Conservation (phyloP, 2,329 filamentous ascomycete species). For the Paraphaeosphaeria sporulosa region DNA sequence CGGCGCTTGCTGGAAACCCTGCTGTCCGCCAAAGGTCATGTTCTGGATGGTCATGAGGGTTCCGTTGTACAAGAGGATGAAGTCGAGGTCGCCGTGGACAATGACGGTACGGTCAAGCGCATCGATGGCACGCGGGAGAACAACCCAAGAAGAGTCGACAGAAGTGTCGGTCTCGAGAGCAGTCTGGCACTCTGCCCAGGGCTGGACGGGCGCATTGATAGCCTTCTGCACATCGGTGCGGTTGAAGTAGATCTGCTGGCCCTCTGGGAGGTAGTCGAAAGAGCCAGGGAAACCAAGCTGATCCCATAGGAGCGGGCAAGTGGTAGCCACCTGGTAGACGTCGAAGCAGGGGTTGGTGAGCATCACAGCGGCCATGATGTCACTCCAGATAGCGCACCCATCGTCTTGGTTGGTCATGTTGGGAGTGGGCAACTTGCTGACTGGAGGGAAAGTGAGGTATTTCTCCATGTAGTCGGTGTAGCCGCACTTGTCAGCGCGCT, state of each 20-base stretch:
- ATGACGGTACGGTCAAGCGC: slow-evolving; percentile 74
- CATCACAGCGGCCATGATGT: slow-evolving; percentile 62
- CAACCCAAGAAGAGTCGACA: slow-evolving; percentile 62
- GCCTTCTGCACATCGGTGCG: slow-evolving; percentile 73
- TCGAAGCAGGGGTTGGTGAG: slow-evolving; percentile 80
- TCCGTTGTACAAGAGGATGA: slow-evolving; percentile 71
- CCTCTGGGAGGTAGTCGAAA: slow-evolving; percentile 68
- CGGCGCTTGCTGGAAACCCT: slow-evolving; percentile 72
- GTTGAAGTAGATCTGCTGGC: slow-evolving; percentile 73
- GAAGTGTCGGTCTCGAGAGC: slow-evolving; percentile 62
- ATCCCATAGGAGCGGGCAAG: slow-evolving; percentile 75
- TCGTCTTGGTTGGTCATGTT: slow-evolving; percentile 54
- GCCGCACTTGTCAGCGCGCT: slow-evolving; percentile 65
- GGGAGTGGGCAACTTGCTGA: slow-evolving; percentile 63
- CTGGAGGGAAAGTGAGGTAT: slow-evolving; percentile 73
- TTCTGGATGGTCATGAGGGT: slow-evolving; percentile 78
- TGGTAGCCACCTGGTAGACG: slow-evolving; percentile 75
- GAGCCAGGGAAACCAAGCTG: slow-evolving; percentile 74
- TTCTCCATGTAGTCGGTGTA: slow-evolving; percentile 67
- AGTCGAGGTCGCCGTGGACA: slow-evolving; percentile 75
- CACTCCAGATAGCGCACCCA: slow-evolving; percentile 66
- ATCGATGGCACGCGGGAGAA: slow-evolving; percentile 76
- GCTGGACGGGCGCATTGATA: slow-evolving; percentile 67
- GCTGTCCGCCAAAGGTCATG: slow-evolving; percentile 77
- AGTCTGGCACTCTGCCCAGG: slow-evolving; percentile 66